phyloP scores from a whole-genome alignment of 768 basidiomycete species.

The Boletellus emodensis region DNA sequence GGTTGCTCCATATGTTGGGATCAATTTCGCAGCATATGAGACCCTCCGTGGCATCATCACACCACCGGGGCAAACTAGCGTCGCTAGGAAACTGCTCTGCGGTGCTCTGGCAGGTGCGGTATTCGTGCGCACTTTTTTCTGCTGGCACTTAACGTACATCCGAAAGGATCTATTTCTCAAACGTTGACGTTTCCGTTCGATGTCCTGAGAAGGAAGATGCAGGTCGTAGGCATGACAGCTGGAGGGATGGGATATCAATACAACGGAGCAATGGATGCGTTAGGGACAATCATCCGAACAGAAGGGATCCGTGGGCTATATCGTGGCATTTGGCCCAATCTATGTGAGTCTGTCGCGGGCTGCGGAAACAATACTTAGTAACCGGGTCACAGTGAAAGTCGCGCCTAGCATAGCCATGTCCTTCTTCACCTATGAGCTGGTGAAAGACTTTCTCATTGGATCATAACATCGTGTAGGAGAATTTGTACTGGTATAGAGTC shows the following conservation, averaged over 20 bases:
- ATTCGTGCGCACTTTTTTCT: background rate
- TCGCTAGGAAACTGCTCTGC: conserved; percentile 69
- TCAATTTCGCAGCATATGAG: conserved; percentile 96
- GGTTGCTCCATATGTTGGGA: conserved; percentile 85
- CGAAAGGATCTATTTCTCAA: conserved; percentile 81
- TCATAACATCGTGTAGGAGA: background rate
- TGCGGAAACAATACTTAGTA: conserved; percentile 4
- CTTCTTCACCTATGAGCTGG: conserved; percentile 79
- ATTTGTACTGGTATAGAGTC: background rate
- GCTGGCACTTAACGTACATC: conserved; percentile 2
- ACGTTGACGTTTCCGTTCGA: conserved; percentile 96
- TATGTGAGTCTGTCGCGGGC: conserved; percentile 49
- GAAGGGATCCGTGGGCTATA: conserved; percentile 82
- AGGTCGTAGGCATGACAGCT: conserved; percentile 76
- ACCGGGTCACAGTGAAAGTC: conserved; percentile 65
- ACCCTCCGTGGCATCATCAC: conserved; percentile 69
- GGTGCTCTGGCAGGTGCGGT: conserved; percentile 79
- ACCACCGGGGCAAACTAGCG: conserved; percentile 72
- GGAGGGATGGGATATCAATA: conserved; percentile 62
- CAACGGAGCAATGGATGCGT: conserved; percentile 75
- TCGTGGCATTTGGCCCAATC: conserved; percentile 84
- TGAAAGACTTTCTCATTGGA: conserved; percentile 47
- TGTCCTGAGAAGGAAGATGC: conserved; percentile 92
- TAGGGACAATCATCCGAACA: conserved; percentile 58
- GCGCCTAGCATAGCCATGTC: conserved; percentile 85